Evolutionary conservation across 176 grass and related monocot genomes (phyloP).

Genomic region (Themeda triandra): DNA sequence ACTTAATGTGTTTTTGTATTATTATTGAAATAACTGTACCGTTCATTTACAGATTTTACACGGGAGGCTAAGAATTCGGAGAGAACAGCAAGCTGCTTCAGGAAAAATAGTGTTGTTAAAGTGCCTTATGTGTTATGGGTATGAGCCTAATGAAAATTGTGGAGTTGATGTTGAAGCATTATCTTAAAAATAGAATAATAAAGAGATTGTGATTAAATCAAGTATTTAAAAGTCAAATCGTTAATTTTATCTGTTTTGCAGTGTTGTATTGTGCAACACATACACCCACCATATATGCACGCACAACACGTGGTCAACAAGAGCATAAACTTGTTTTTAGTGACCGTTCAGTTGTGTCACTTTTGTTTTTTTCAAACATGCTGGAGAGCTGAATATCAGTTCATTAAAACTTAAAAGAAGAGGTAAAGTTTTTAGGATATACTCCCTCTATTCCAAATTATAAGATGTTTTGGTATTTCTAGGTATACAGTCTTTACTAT

Average conservation of each 20-base stretch:
- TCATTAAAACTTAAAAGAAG: not conserved
- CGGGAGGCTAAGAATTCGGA: constrained; percentile 87
- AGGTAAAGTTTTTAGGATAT: not conserved
- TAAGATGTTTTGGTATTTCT: not conserved
- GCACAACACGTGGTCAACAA: not conserved
- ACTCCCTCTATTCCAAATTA: not conserved
- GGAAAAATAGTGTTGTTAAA: constrained; percentile 71
- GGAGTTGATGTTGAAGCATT: not conserved
- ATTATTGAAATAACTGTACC: not conserved
- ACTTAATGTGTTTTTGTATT: not conserved
- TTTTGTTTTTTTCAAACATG: not conserved
- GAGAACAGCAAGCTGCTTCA: constrained; percentile 76
- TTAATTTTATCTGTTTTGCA: not conserved
- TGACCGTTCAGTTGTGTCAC: not conserved
- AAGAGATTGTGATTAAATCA: not conserved
- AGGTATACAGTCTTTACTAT: too few species aligned
- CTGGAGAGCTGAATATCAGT: not conserved
- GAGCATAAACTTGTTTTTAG: not conserved
- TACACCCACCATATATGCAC: not conserved
- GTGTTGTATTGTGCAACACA: not conserved
- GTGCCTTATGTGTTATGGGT: constrained; percentile 74
- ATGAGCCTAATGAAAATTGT: constrained; percentile 32
- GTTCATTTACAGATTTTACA: constrained; percentile 66
- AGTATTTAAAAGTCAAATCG: not conserved
- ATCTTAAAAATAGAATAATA: not conserved